Percentiles rank a stretch among this genome's conserved stretches.
phyloP scores from a whole-genome alignment of 257 asterid species.

The Nicotiana paniculata region DNA sequence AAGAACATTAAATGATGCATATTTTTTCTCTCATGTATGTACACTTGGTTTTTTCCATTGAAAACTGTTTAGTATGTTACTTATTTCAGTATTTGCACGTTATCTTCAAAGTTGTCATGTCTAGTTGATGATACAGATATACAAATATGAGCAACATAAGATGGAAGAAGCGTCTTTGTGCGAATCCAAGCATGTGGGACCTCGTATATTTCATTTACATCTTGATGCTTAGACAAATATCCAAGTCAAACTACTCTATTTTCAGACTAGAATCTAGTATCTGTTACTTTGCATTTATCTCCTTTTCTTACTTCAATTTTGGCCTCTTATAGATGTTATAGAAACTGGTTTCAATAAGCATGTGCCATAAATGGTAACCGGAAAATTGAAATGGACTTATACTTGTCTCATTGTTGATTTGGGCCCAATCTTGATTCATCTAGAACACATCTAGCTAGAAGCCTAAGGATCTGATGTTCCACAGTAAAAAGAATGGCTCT shows the following conservation, averaged over 20 bases:
- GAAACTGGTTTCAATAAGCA: neutral
- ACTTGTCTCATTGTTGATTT: neutral
- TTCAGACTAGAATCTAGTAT: neutral
- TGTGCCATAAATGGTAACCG: neutral
- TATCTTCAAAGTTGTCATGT: neutral
- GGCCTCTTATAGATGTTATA: neutral
- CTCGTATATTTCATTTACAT: neutral
- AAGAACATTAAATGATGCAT: neutral
- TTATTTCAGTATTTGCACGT: neutral
- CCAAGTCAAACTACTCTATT: neutral
- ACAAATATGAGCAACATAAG: neutral
- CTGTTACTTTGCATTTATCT: neutral
- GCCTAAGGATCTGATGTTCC: neutral
- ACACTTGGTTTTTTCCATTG: neutral
- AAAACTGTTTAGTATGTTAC: neutral
- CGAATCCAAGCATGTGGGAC: neutral
- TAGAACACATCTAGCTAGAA: neutral
- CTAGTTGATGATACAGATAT: neutral
- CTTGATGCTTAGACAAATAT: slow-evolving; percentile 1
- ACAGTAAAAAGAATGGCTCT: neutral
- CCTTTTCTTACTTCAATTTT: neutral
- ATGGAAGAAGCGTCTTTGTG: neutral
- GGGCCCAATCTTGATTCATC: neutral
- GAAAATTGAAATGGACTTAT: neutral
- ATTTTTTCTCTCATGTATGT: neutral